phyloP scores from a whole-genome alignment of 768 basidiomycete genomes.

The Kwoniella shandongensis region DNA sequence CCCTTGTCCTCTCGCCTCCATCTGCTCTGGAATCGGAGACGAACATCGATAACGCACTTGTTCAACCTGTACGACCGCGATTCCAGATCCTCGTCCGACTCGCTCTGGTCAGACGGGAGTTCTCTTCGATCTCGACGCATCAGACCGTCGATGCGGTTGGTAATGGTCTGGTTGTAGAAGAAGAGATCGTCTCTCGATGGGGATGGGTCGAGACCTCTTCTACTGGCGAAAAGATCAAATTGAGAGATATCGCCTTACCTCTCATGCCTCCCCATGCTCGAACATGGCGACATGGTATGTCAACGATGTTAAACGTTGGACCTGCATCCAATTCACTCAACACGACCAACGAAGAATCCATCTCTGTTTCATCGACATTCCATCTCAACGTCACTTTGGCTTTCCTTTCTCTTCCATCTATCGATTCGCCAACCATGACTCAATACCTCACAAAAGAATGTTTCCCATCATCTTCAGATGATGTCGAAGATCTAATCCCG shows the following conservation, averaged over 20 bases:
- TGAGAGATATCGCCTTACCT: constrained; percentile 28
- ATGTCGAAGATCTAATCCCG: constrained; percentile 8
- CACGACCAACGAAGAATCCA: constrained; percentile 13
- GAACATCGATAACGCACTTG: constrained; percentile 5
- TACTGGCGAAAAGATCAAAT: constrained; percentile 13
- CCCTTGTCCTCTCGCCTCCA: constrained; percentile 33
- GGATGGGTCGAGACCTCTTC: constrained; percentile 27
- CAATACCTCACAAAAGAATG: constrained; percentile 5
- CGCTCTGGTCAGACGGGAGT: constrained; percentile 37
- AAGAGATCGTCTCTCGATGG: constrained; percentile 31
- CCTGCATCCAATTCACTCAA: constrained; percentile 8
- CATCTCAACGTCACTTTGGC: constrained; percentile 36
- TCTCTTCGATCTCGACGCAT: constrained; percentile 18
- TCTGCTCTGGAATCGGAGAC: neutral
- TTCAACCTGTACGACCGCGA: neutral
- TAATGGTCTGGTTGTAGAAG: constrained; percentile 33
- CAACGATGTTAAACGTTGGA: constrained; percentile 39
- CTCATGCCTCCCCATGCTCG: constrained; percentile 16
- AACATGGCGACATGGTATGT: constrained; percentile 41
- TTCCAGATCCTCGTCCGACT: constrained; percentile 36
- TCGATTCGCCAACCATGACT: constrained; percentile 1
- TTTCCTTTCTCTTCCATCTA: constrained; percentile 28
- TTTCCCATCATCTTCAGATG: neutral
- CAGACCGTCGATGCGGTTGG: constrained; percentile 23
- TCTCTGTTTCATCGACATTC: constrained; percentile 43